Evolutionary conservation across 169 alveolate genomes (phyloP), one percentile per base, ranked within the genome.

Genomic region (Plasmodium berghei): DNA sequence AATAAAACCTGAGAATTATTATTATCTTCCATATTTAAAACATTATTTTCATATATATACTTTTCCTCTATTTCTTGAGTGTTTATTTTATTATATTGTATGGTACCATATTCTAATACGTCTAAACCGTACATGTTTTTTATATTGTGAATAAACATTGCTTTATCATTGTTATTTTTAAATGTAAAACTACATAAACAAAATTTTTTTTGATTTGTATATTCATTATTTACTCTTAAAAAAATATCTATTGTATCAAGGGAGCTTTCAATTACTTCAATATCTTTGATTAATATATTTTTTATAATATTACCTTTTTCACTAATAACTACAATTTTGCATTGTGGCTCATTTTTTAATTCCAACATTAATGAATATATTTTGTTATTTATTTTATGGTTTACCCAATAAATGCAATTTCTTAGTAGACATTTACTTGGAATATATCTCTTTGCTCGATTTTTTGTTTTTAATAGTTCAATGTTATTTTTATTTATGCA

Each of bases 111-210:
- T 80, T 80, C 90, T 66, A 80, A 58, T 5, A 80, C 71, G 12
- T 80, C 72, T 22, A 80, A 42, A 55, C 90, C 90, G 73, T 80
- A 80, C 34, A 80, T 14, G 85, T 66, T 80, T 80, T 66, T 80
- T 64, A 80, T 80, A 49, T 80, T 80, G 16, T 80, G 52, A 26
- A 80, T 80, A 62, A 80, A 80, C 9, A 71, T 46, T 8, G 18
- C 26, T 46, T 80, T 80, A 42, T 80, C 90, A 20, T 66, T 58
- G 26, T 80, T 67, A 66, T 80, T 58, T 49, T 66, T 80, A 24
- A 80, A 34, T 46, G 40, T 56, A 66, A 64, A 80, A 22, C 72
- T 49, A 26, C 55, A 66, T 54, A 80, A 80, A 66, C 24, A 66
- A 20, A 80, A 80, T 54, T 80, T 80, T 5, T 66, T 18, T 16